Base-by-base conservation (phyloP, 1,284 basidiomycete genomes). In the Hymenochaete sp. region DNA sequence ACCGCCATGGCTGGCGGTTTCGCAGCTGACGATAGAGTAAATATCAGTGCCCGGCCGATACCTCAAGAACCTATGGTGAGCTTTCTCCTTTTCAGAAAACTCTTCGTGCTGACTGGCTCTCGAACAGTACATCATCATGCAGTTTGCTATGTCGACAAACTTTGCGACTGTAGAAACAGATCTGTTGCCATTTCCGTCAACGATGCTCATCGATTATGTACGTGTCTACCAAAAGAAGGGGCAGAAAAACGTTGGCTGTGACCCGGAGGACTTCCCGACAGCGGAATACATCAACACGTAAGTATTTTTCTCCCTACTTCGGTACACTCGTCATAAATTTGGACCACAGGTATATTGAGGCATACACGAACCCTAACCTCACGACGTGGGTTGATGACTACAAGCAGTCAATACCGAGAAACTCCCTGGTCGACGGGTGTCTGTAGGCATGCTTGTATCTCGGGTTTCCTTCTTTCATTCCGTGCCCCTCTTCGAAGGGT, bases 1-100 rank as follows among this genome's bases (percentile, higher is more conserved):
- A 77, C 73, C 4, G 52, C 87, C 33, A 67, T 71, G 33, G 70
- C 62, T 7, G 66, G 60, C 9, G 82, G 74, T 0, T 63, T 85
- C 50, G 77, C 67, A 1, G 68, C 79, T 3, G 72, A 82, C 52
- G 37, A 60, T 0, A 43, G 56, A 0, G 70, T 72, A 24, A 59
- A 77, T 42, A 77, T 86, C 19, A 67, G 70, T 3, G 67, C 73
- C 45, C 67, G 84, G 16, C 65, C 73, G 2, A 70, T 88, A 16
- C 67, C 81, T 0, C 69, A 75, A 49, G 81, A 82, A 58, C 78
- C 78, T 2, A 76, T 81, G 75, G 70, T 72, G 39, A 41, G 68
- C 13, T n/a, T 16, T 19, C 32, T 16, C 21, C 13, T 56, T 28
- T 28, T n/a, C n/a, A 38, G 32, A 18, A n/a, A 18, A n/a, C 41